A percentile compares a stretch with the other conserved stretches of the same genome.
Conservation (phyloP, 1,284 basidiomycete genomes). For the Pyrrhoderma noxium region DNA sequence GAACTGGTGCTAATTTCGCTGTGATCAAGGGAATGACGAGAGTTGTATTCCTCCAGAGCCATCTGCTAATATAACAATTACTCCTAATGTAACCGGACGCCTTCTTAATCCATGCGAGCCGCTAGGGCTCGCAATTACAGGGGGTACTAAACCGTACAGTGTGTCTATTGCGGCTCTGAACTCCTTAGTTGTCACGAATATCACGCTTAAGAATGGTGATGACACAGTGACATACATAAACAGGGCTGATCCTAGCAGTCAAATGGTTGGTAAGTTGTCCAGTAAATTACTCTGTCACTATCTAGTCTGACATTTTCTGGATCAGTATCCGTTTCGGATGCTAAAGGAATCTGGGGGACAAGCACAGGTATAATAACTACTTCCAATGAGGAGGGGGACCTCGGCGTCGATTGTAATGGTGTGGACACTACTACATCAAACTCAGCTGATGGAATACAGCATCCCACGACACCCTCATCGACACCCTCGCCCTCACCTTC, state of each 20-base stretch:
- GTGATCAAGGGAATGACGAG: constrained; percentile 25
- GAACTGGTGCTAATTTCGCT: constrained; percentile 7
- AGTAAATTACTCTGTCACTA: background rate
- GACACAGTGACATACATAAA: constrained; percentile 42
- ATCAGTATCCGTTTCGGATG: constrained; percentile 8
- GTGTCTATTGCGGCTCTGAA: constrained; percentile 34
- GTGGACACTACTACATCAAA: background rate
- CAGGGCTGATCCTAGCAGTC: constrained; percentile 32
- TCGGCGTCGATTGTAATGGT: background rate
- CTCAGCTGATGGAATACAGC: background rate
- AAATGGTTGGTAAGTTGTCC: constrained; percentile 36
- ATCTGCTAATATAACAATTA: constrained; percentile 31
- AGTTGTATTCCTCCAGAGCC: constrained; percentile 31
- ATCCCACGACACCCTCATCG: background rate
- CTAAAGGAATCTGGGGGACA: constrained; percentile 12
- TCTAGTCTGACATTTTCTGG: background rate
- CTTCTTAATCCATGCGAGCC: constrained; percentile 38
- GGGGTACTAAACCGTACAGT: constrained; percentile 42
- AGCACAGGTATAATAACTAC: constrained; percentile 6
- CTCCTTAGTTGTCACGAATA: constrained; percentile 37
- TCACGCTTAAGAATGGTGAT: constrained; percentile 33
- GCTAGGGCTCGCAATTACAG: constrained; percentile 38
- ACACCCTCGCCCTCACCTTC: too few species aligned
- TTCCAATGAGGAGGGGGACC: background rate
- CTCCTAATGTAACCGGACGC: constrained; percentile 31